Conservation (phyloP, 2,329 filamentous ascomycete genomes). For the Metarhizium robertsii region DNA sequence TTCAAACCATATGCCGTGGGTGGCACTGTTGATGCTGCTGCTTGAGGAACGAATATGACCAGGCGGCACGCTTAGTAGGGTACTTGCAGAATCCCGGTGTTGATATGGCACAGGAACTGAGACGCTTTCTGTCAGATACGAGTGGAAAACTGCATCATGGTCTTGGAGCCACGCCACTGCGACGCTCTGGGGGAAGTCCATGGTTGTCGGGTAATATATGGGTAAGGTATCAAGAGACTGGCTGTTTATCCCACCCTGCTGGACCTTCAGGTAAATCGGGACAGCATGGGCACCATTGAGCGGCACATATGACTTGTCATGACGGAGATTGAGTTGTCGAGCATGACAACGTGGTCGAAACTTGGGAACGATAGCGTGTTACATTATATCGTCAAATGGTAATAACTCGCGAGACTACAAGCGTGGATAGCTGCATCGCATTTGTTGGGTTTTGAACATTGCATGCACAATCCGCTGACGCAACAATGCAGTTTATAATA, state of each 20-base stretch:
- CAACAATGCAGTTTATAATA: no score
- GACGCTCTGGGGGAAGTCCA: not conserved
- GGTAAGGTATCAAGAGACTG: not conserved
- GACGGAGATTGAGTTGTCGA: not conserved
- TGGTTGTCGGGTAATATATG: not conserved
- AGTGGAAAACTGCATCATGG: not conserved
- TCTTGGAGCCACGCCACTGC: not conserved
- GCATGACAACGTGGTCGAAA: not conserved
- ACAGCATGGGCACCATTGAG: not conserved
- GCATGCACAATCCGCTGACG: no score
- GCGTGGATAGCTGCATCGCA: no score
- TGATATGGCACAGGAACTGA: not conserved
- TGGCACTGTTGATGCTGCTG: slow-evolving; percentile 28
- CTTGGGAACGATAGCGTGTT: not conserved
- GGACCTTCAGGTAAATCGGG: not conserved
- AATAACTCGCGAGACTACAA: no score
- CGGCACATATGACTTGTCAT: not conserved
- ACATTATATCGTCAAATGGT: not conserved
- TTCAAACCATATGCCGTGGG: slow-evolving; percentile 62
- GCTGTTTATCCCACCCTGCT: not conserved
- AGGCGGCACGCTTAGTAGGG: not conserved
- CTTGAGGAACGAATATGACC: slow-evolving; percentile 13
- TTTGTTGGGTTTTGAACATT: no score
- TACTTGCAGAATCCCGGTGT: not conserved
- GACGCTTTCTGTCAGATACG: not conserved